phyloP scores from a whole-genome alignment of 2,329 filamentous ascomycete genomes.

The Fusarium chuoi region DNA sequence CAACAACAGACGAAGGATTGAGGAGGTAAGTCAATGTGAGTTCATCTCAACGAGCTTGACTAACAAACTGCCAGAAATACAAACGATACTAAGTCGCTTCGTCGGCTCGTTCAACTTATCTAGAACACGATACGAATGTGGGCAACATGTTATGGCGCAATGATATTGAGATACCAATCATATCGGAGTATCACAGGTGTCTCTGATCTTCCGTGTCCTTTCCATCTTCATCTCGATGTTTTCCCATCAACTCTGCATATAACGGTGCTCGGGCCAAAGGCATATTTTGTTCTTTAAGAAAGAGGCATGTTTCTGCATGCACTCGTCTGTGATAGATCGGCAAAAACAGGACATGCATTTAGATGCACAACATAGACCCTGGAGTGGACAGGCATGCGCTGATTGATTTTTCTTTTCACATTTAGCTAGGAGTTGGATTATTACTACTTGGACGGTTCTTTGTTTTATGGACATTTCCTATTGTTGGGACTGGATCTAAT shows the following conservation, averaged over 20 bases:
- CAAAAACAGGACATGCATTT: constrained; percentile 30
- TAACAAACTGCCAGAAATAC: constrained; percentile 56
- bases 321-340: constrained; percentile 37
- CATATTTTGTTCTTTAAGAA: constrained; percentile 30
- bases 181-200: constrained; percentile 3
- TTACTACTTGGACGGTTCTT: background rate
- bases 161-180: constrained; percentile 18
- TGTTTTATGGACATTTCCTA: background rate
- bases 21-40: constrained; percentile 78
- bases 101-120: background rate
- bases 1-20: constrained; percentile 79
- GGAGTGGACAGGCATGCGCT: constrained; percentile 9
- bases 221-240: constrained; percentile 12
- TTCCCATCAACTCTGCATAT: constrained; percentile 13
- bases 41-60: background rate
- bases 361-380: constrained; percentile 38
- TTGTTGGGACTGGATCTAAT: constrained; percentile 1
- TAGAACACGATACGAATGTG: constrained; percentile 8
- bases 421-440: constrained; percentile 32
- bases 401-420: background rate
- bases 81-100: constrained; percentile 52
- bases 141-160: constrained; percentile 21
- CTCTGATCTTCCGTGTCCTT: constrained; percentile 2
- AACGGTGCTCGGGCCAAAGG: constrained; percentile 23
- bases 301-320: constrained; percentile 18